Percentiles rank a stretch among this genome's conserved stretches.
phyloP scores from a whole-genome alignment of 169 alveolate genomes.

The Plasmodium reichenowi region DNA sequence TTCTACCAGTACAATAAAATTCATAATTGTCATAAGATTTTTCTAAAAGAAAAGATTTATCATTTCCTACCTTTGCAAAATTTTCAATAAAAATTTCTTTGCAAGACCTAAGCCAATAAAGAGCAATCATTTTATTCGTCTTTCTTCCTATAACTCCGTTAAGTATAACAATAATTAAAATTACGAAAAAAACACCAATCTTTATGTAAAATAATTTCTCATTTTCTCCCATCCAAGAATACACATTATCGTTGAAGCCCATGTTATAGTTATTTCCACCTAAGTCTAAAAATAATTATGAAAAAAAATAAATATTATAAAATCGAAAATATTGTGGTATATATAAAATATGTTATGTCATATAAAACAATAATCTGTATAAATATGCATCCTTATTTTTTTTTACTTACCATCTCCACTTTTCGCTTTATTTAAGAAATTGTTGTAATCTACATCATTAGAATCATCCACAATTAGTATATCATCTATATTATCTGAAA shows the following conservation, averaged over 20 bases:
- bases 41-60: constrained; percentile 69
- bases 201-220: constrained; percentile 51
- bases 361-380: neutral
- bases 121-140: constrained; percentile 45
- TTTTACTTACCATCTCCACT: constrained; percentile 19
- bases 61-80: constrained; percentile 69
- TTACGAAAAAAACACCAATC: constrained; percentile 2
- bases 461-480: constrained; percentile 30
- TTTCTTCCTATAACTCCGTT: constrained; percentile 54
- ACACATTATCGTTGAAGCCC: neutral
- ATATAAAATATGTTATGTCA: neutral
- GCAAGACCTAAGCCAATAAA: constrained; percentile 64
- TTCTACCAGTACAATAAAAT: constrained; percentile 67
- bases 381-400: neutral
- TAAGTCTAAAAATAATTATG: neutral
- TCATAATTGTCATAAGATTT: constrained; percentile 64
- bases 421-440: neutral
- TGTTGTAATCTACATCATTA: neutral
- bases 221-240: constrained; percentile 63
- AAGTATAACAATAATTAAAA: constrained; percentile 23
- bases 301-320: neutral
- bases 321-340: neutral
- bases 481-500: constrained; percentile 45
- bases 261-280: neutral
- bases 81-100: constrained; percentile 53